These are phyloP conservation scores for Fusarium virguliforme DNA, from an alignment of 2,329 filamentous ascomycete species.

Conservation along the genomic window DNA sequence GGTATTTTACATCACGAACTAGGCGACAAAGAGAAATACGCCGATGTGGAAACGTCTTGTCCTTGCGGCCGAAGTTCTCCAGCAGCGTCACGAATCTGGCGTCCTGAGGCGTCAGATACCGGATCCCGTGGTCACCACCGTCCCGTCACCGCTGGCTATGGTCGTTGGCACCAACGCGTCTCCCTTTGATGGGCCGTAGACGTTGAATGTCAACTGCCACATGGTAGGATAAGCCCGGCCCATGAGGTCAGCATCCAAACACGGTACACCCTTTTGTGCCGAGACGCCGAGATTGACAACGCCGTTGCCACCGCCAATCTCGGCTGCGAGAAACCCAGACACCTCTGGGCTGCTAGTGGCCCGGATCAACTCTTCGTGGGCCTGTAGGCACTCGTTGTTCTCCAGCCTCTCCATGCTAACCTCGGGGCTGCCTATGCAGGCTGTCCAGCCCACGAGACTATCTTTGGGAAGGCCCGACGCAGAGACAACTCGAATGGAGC, in stretches of 20 bases:
- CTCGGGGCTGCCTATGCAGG: conserved; percentile 28
- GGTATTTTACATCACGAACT: too few species aligned
- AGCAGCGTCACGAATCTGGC: too few species aligned
- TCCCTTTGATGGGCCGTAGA: conserved; percentile 12
- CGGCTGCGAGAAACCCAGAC: conserved; percentile 33
- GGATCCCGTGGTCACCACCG: too few species aligned
- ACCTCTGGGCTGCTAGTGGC: conserved; percentile 17
- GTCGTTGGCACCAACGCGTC: conserved; percentile 1
- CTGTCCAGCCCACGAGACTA: conserved; percentile 24
- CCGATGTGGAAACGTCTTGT: too few species aligned
- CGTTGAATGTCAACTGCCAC: conserved; percentile 41
- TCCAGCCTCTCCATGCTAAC: conserved; percentile 31
- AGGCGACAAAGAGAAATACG: too few species aligned
- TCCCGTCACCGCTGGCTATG: conserved; percentile 7
- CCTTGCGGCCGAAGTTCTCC: too few species aligned
- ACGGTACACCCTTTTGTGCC: conserved; percentile 54
- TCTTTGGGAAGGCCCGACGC: conserved; percentile 64
- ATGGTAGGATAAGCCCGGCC: conserved; percentile 52
- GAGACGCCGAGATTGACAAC: conserved; percentile 60
- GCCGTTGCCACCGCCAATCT: conserved; percentile 70
- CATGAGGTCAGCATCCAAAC: conserved; percentile 60
- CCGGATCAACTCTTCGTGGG: conserved; percentile 17
- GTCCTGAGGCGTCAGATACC: too few species aligned
- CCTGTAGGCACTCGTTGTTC: conserved; percentile 29
- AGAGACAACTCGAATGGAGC: conserved; percentile 64